Base-by-base conservation (phyloP, 1,284 basidiomycete genomes). In the Phlebopus sp. region DNA sequence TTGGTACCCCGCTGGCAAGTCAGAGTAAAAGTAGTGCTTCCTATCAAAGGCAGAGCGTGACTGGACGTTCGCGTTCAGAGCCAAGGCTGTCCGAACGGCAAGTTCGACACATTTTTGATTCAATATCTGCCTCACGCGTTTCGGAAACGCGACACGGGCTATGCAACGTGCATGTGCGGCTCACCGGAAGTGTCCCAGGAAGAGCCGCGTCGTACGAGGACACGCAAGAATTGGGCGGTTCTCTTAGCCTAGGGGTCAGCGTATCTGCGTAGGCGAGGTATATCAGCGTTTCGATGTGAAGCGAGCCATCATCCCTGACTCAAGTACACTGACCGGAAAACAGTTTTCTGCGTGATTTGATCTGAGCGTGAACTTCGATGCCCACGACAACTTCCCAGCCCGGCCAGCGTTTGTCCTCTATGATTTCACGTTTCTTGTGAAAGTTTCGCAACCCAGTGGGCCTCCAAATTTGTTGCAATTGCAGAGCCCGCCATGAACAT, bases 21-120 rank as follows among this genome's bases (percentile, higher is more conserved):
- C 96, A 1, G 92, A 82, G 64, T 99, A 99, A 69, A 98, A 98
- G 66, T 99, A 99, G 66, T 99, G 96, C 66, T 99, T 99, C 57
- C 96, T 77, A 69, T 99, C 96, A 57, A 97, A 97, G 1, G 87
- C 77, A 1, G 90, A 95, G n/a, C 77, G 75, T 0, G 57, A 58
- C 57, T 91, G 88, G 8, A 98, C 76, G 0, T 78, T 56, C 37
- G 90, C 85, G 30, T 84, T 72, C 27, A 99, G 75, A 1, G 95
- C 94, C 1, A 96, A 60, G 0, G 94, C 89, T 0, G 93, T 89
- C 14, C 90, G 75, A 0, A 95, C 65, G 1, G 90, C 92, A 1
- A 97, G 77, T 50, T 88, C 78, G 2, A 97, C 84, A 40, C 92
- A 92, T 65, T 79, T 79, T 0, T 79, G 74, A 57, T 96, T 93